These are phyloP conservation scores for Fusarium pseudoanthophilum DNA, from an alignment of 2,329 filamentous ascomycete genomes.

Conservation along the genomic window DNA sequence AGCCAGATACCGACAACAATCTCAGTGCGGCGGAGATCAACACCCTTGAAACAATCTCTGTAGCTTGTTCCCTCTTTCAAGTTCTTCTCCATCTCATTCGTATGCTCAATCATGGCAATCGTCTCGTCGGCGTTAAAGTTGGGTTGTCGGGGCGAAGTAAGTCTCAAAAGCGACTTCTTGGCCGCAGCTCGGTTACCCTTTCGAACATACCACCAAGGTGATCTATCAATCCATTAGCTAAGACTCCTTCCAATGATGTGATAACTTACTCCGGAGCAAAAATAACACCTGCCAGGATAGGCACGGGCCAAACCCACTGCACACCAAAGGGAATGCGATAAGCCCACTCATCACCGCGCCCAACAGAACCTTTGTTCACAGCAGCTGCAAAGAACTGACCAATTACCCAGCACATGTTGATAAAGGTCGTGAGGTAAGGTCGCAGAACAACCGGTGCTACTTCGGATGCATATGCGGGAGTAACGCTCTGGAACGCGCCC, in stretches of 20 bases:
- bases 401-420: constrained; percentile 68
- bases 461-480: constrained; percentile 65
- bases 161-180: constrained; percentile 53
- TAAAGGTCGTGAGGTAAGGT: constrained; percentile 64
- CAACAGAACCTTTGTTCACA: constrained; percentile 57
- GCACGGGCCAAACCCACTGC: constrained; percentile 64
- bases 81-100: constrained; percentile 60
- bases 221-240: constrained; percentile 44
- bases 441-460: constrained; percentile 60
- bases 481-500: constrained; percentile 63
- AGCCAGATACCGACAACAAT: constrained; percentile 62
- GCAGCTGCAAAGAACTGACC: constrained; percentile 63
- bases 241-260: fast-evolving
- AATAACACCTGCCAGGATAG: constrained; percentile 55
- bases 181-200: constrained; percentile 56
- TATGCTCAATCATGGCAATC: constrained; percentile 65
- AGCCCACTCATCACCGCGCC: constrained; percentile 56
- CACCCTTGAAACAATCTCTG: constrained; percentile 62
- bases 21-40: constrained; percentile 64
- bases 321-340: constrained; percentile 63
- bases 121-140: constrained; percentile 58
- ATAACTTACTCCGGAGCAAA: constrained; percentile 60
- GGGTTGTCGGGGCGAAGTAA: constrained; percentile 53
- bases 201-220: constrained; percentile 63
- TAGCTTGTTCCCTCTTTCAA: constrained; percentile 58